Conservation (phyloP, 108 stramenopile genomes). For the Pseudonitzschia multiseries region DNA sequence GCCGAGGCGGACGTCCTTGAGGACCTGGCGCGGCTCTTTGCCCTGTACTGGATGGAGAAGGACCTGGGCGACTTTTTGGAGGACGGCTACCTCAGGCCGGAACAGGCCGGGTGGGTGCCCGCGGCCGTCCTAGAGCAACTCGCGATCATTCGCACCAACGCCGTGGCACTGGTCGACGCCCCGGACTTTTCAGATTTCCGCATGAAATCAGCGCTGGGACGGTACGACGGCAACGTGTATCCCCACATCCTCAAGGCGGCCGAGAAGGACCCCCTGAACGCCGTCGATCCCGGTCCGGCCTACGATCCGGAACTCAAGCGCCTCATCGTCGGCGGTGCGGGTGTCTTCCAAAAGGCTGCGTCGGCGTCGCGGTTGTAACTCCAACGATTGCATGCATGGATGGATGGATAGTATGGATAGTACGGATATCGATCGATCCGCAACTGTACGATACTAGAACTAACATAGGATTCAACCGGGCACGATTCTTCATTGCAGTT, state of each 20-base stretch:
- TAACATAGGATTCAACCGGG: no score
- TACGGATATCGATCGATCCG: no score
- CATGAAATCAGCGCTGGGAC: constrained; percentile 84
- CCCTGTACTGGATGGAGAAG: constrained; percentile 86
- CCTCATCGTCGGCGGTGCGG: constrained; percentile 73
- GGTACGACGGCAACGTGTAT: constrained; percentile 90
- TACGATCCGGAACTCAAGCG: constrained; percentile 75
- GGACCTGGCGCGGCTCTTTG: constrained; percentile 72
- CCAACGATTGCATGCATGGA: no score
- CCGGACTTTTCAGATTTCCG: constrained; percentile 87
- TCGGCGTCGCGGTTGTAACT: background rate
- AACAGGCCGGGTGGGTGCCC: constrained; percentile 54
- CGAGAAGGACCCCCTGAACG: constrained; percentile 76
- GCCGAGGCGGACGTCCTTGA: constrained; percentile 45
- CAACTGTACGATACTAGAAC: no score
- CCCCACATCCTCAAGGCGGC: constrained; percentile 86
- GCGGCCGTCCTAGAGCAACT: constrained; percentile 52
- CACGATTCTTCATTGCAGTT: no score
- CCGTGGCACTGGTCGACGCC: constrained; percentile 89
- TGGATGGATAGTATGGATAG: no score
- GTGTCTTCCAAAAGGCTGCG: constrained; percentile 37
- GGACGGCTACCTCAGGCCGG: constrained; percentile 57
- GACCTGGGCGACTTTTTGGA: constrained; percentile 85
- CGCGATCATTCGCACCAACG: constrained; percentile 74
- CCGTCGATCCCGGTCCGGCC: constrained; percentile 56